Evolutionary conservation across 257 asterid species (phyloP), one percentile per base, ranked within the genome.

Genomic region (Ocimum tenuiflorum): DNA sequence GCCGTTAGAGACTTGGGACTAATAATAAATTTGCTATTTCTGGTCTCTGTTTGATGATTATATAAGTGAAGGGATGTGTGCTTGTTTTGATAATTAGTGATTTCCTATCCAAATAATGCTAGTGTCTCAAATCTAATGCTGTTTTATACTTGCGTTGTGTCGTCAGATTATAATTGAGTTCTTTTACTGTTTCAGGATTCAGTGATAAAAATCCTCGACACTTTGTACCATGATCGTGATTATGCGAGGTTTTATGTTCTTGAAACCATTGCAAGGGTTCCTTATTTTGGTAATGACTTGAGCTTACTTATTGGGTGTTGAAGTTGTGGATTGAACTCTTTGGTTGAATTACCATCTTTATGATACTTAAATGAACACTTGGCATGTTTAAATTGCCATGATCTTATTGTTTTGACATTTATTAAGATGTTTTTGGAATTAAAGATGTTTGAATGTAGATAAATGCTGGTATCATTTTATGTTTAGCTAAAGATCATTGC

Each of bases 191-290:
- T 79, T 75, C 96, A 90, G 99, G 97, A 90, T 18, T 75, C 99
- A 3, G 97, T 88, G 72, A 80, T 94, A 83, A 86, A 79, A 84
- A 78, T 94, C 71, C 97, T 90, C 13, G 99, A 94, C 76, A 67
- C 84, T 63, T 77, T 94, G 72, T 90, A 94, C 79, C 86, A 65
- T 14, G 96, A 90, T 72, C 95, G 99, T 41, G 22, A 86, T 54
- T 88, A 90, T 75, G 88, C 97, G 23, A 86, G 97, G 75, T 94
- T 94, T 74, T 94, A 74, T 72, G 96, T 94, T 77, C 88, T 94
- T 70, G 99, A 94, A 82, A 94, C 99, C 24, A 88, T 94, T 69
- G 99, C 99, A 4, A 83, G 99, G 78, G 97, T 94, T 65, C 99
- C 99, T 24, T 94, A 94, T 81, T 94, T 94, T 80, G 97, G 97